Evolutionary conservation across 345 rosid genomes (phyloP), one percentile per base, ranked within the genome.

Genomic region (Geranium brycei): DNA sequence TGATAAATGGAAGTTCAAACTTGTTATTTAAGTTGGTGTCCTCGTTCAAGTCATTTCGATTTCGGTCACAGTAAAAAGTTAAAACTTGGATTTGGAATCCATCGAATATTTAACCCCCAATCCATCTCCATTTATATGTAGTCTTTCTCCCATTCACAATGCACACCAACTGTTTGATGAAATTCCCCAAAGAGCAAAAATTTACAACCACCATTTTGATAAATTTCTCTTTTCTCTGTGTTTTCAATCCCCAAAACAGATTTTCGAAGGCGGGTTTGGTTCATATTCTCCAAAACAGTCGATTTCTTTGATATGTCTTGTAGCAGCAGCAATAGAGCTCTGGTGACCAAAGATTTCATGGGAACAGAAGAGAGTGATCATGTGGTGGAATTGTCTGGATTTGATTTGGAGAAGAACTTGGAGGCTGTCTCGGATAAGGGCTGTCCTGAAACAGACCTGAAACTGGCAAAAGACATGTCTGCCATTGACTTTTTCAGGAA

Each of bases 401-500:
- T 38, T 38, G 47, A 38, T 38, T 38, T 38, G 47, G 47, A 38
- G 2, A 38, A 38, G 47, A 38, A 38, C 47, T 4, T 6, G 32
- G 32, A 59, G 14, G 35, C 0, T 31, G 16, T 3, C 61, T 23
- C 31, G 4, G 23, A 18, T 12, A 38, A 32, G 16, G 62, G 58
- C 11, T 51, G 17, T 56, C 30, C 12, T 10, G 35, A 11, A 4
- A 16, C 18, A 16, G 63, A 60, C 7, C 32, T 12, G 59, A 32
- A 35, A 6, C 18, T 47, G 16, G 14, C 47, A 30, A 28, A 60
- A 0, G 68, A 64, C n/a, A 64, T 41, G 69, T 57, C 69, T 59
- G 60, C 64, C 18, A 58, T 68, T 13, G 15, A 56, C 7, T 28
- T 68, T 66, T 68, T 73, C 51, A 61, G 69, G 61, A 73, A 68